These are phyloP conservation scores for Kockiozyma suomiensis DNA, from an alignment of 805 yeast genomes.

Conservation along the genomic window DNA sequence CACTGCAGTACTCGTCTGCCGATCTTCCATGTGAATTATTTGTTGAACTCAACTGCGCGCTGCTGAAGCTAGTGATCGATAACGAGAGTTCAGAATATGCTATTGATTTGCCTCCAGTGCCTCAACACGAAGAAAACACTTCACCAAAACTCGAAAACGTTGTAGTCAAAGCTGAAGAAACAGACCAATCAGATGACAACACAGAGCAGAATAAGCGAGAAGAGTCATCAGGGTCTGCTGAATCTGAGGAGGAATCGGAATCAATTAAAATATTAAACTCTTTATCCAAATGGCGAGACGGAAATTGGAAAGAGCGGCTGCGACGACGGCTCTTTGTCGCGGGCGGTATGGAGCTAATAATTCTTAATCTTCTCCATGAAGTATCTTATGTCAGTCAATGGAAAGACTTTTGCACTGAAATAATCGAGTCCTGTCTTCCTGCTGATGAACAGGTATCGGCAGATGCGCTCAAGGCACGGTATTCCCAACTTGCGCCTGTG, in stretches of 20 bases:
- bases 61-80: conserved; percentile 29
- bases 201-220: neutral
- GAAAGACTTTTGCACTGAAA: conserved; percentile 51
- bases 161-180: neutral
- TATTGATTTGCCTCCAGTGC: conserved; percentile 18
- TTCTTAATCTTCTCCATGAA: conserved; percentile 70
- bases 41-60: conserved; percentile 33
- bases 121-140: neutral
- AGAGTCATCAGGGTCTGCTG: neutral
- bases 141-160: neutral
- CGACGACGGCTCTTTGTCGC: conserved; percentile 73
- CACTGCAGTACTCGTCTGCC: conserved; percentile 41
- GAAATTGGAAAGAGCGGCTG: conserved; percentile 77
- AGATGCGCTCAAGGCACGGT: conserved; percentile 54
- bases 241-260: neutral
- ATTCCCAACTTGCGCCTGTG: conserved; percentile 56
- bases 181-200: neutral
- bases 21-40: conserved; percentile 33
- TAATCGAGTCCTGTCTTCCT: conserved; percentile 63
- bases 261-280: conserved; percentile 8
- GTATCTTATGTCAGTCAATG: conserved; percentile 62
- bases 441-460: conserved; percentile 50
- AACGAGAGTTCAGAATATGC: conserved; percentile 17
- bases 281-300: conserved; percentile 45
- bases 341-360: conserved; percentile 81